Evolutionary conservation across 2,329 filamentous ascomycete genomes (phyloP).

Genomic region (Claviceps africana): DNA sequence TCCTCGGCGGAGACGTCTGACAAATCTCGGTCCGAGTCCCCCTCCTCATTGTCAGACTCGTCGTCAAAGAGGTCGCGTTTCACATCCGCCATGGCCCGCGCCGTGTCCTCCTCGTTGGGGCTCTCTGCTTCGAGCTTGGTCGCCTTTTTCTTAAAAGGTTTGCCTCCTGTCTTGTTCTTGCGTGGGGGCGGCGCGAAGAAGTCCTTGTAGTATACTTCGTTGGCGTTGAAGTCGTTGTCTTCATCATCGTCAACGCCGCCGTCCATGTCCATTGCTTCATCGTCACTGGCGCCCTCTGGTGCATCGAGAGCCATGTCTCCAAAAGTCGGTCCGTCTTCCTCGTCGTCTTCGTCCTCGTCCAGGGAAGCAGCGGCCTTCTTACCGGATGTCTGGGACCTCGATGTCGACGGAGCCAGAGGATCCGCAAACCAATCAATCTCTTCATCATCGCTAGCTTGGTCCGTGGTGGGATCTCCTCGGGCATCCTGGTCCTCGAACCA

Average conservation of each 20-base stretch:
- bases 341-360: slow-evolving; percentile 46
- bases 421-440: slow-evolving; percentile 79
- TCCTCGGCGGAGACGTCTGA: slow-evolving; percentile 55
- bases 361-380: slow-evolving; percentile 18
- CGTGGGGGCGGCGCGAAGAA: slow-evolving; percentile 81
- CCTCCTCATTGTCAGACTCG: slow-evolving; percentile 47
- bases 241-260: slow-evolving; percentile 32
- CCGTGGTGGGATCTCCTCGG: slow-evolving; percentile 60
- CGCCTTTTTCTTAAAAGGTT: slow-evolving; percentile 22
- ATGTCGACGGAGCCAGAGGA: slow-evolving; percentile 38
- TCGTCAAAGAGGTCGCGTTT: slow-evolving; percentile 86
- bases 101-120: slow-evolving; percentile 52
- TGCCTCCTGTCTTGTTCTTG: slow-evolving; percentile 44
- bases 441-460: slow-evolving; percentile 67
- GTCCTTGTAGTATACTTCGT: slow-evolving; percentile 79
- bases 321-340: slow-evolving; percentile 73
- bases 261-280: slow-evolving; percentile 45
- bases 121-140: slow-evolving; percentile 26
- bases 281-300: slow-evolving; percentile 52
- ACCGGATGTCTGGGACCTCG: slow-evolving; percentile 12
- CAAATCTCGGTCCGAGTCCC: slow-evolving; percentile 50
- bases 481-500: slow-evolving; percentile 78
- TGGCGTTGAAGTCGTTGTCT: slow-evolving; percentile 57
- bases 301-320: slow-evolving; percentile 63
- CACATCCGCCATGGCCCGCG: slow-evolving; percentile 74